These are phyloP conservation scores for Arthrocladium fulminans DNA, from an alignment of 2,329 filamentous ascomycete genomes.

Conservation along the genomic window DNA sequence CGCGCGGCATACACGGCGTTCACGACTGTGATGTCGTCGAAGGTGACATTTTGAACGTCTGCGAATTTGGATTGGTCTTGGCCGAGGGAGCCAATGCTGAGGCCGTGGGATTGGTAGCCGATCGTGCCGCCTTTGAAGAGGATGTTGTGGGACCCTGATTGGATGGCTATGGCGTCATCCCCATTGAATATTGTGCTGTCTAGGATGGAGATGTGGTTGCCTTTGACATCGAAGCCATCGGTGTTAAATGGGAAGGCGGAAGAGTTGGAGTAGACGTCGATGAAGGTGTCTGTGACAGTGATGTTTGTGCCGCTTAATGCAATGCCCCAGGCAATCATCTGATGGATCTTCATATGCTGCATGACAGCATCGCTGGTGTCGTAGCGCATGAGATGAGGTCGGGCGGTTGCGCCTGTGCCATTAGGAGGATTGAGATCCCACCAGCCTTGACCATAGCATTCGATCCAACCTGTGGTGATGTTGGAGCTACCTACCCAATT, in stretches of 20 bases:
- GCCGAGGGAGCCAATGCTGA: conserved; percentile 38
- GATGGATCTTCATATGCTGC: conserved; percentile 34
- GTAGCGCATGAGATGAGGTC: conserved; percentile 36
- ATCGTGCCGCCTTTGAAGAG: conserved; percentile 34
- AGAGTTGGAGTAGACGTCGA: conserved; percentile 32
- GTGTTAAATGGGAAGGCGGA: conserved; percentile 37
- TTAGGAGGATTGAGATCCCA: conserved; percentile 37
- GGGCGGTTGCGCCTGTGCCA: conserved; percentile 30
- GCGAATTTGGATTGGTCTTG: conserved; percentile 29
- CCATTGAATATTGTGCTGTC: conserved; percentile 34
- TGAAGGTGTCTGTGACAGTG: conserved; percentile 32
- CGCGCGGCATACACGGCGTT: conserved; percentile 36
- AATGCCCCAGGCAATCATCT: conserved; percentile 39
- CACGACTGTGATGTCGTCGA: conserved; percentile 36
- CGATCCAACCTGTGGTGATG: conserved; percentile 36
- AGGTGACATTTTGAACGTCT: conserved; percentile 36
- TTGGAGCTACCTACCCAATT: conserved; percentile 30
- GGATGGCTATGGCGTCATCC: conserved; percentile 37
- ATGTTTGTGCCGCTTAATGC: conserved; percentile 34
- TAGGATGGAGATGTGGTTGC: conserved; percentile 25
- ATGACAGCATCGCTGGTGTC: conserved; percentile 31
- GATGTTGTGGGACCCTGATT: conserved; percentile 32
- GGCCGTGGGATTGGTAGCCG: conserved; percentile 38
- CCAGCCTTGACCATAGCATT: conserved; percentile 39
- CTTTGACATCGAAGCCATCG: conserved; percentile 28